Percentiles rank a stretch among this genome's conserved stretches.
These are phyloP conservation scores for Avena atlantica DNA, from an alignment of 176 grass and related monocot genomes.

Conservation along the genomic window DNA sequence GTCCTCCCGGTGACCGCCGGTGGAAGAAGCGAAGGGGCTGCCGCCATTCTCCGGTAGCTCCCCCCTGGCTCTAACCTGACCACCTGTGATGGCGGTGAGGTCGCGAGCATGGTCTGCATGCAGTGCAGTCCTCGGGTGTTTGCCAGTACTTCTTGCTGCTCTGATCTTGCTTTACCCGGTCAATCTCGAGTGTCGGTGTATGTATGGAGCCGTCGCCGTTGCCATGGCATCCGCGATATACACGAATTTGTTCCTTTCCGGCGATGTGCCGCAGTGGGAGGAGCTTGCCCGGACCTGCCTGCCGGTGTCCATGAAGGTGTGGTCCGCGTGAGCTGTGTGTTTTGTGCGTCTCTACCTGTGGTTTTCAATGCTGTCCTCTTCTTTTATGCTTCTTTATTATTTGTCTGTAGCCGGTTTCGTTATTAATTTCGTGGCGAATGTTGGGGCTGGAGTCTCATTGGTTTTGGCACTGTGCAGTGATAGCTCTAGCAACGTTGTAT, in stretches of 20 bases:
- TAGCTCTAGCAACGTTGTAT: background rate
- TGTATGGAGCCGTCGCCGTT: background rate
- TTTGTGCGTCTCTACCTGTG: background rate
- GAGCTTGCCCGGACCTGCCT: background rate
- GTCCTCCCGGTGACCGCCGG: background rate
- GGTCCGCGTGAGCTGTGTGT: slow-evolving; percentile 41
- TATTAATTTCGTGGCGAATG: slow-evolving; percentile 1
- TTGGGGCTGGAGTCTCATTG: background rate
- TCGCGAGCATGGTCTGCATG: slow-evolving; percentile 36
- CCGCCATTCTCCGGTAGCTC: background rate
- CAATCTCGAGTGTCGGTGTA: background rate
- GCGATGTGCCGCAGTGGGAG: background rate
- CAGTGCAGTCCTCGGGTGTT: background rate
- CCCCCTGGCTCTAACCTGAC: slow-evolving; percentile 35
- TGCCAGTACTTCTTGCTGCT: background rate
- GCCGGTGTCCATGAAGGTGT: slow-evolving; percentile 24
- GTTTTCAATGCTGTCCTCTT: background rate
- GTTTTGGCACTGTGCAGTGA: slow-evolving; percentile 38
- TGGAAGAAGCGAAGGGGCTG: background rate
- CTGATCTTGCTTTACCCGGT: background rate
- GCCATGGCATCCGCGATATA: slow-evolving; percentile 42
- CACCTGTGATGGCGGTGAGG: slow-evolving; percentile 24
- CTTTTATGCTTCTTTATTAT: too few species aligned
- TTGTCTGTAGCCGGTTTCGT: background rate
- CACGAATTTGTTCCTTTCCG: slow-evolving; percentile 34